These are phyloP conservation scores for Dendrothele bispora DNA, from an alignment of 768 basidiomycete species.

Conservation along the genomic window DNA sequence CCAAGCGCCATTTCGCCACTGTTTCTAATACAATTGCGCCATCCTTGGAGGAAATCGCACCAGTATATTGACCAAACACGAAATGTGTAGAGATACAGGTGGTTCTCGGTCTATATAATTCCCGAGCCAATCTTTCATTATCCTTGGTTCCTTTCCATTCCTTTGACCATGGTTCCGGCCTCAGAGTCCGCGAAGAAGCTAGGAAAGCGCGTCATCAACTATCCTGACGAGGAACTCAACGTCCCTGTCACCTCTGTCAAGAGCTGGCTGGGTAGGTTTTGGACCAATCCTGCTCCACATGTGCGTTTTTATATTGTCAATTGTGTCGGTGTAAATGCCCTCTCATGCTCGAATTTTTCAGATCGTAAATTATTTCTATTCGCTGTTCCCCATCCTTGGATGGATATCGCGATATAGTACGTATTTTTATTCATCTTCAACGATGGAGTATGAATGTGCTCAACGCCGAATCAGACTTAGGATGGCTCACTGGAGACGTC, in stretches of 20 bases:
- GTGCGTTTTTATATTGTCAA: conserved; percentile 35
- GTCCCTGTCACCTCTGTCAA: conserved; percentile 60
- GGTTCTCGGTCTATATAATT: too few relatives aligned
- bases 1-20: too few relatives aligned
- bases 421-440: conserved; percentile 21
- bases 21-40: too few relatives aligned
- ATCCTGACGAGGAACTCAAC: conserved; percentile 59
- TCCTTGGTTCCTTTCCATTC: conserved; percentile 1
- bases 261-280: conserved; percentile 48
- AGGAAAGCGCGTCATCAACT: conserved; percentile 57
- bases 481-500: conserved; percentile 84
- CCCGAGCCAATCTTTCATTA: neutral
- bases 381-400: conserved; percentile 80
- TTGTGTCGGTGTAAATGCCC: too few relatives aligned
- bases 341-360: conserved; percentile 25
- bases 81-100: too few relatives aligned
- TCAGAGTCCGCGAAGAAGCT: conserved; percentile 45
- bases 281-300: conserved; percentile 44
- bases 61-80: too few relatives aligned
- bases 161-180: conserved; percentile 33
- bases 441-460: neutral
- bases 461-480: conserved; percentile 46
- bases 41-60: too few relatives aligned
- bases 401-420: conserved; percentile 90
- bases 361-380: conserved; percentile 61